Evolutionary conservation across 1,284 basidiomycete species (phyloP), one percentile per base, ranked within the genome.

Genomic region (Ceratobasidium sp.): DNA sequence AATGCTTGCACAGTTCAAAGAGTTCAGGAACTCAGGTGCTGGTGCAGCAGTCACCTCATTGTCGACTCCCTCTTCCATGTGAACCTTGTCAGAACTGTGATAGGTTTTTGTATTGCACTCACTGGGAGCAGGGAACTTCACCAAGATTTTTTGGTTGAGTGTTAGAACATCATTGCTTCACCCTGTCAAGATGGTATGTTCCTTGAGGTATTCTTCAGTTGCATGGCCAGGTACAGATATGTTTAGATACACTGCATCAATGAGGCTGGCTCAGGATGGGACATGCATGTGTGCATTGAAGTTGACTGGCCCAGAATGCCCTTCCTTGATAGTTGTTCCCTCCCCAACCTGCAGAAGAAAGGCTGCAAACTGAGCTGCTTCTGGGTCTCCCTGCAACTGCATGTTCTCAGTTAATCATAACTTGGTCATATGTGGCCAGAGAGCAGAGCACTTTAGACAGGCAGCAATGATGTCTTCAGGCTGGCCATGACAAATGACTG

Each of bases 301-400:
- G 0, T 51, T 2, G 14, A 84, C 51, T 0, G 76, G 78, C 19
- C 76, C 75, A 59, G 79, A 14, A 41, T 34, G 1, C 0, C 24
- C 62, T 41, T 76, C 69, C 31, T 78, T 62, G 51, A 78, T 51
- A 8, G 27, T 78, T 1, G 66, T 34, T 0, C 84, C 85, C 79
- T 81, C 77, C 0, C 85, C 85, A 65, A 87, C 77, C 5, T 85
- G 80, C 0, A 85, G 74, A 0, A 87, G 79, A 81, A 84, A 85
- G 3, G 80, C 19, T 5, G 84, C 80, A 81, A 84, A 86, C 0
- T 75, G 19, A 53, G 74, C 43, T 9, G 75, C 79, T 4, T 80
- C 78, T 5, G 76, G 74, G 65, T 80, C 77, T 2, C 75, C 66
- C 29, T 58, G 53, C 14, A 86, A 77, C 0, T 80, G 75, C 83